A percentile compares a stretch with the other conserved stretches of the same genome.
Conservation (phyloP, 2,329 filamentous ascomycete genomes). For the Cordyceps sp. region DNA sequence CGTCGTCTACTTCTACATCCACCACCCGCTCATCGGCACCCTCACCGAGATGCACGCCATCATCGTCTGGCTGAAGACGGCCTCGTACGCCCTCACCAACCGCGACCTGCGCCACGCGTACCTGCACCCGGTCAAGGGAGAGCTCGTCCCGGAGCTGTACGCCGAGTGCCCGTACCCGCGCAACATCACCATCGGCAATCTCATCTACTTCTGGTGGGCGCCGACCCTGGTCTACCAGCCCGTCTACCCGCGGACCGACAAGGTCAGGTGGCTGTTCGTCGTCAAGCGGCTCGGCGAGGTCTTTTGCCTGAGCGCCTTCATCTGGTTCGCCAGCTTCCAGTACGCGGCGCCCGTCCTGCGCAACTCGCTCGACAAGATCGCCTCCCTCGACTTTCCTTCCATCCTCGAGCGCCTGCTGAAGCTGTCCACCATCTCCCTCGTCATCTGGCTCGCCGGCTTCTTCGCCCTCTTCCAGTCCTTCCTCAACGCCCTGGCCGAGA, state of each 20-base stretch:
- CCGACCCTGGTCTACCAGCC: constrained; percentile 95
- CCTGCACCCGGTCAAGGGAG: constrained; percentile 54
- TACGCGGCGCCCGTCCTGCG: constrained; percentile 80
- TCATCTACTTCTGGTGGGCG: constrained; percentile 96
- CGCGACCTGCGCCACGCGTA: constrained; percentile 85
- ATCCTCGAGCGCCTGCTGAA: constrained; percentile 88
- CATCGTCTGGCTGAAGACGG: constrained; percentile 90
- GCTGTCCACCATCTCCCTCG: constrained; percentile 81
- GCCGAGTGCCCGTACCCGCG: constrained; percentile 68
- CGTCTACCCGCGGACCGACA: constrained; percentile 72
- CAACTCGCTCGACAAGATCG: constrained; percentile 82
- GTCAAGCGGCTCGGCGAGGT: constrained; percentile 67
- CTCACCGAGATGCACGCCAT: constrained; percentile 82
- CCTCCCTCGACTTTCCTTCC: constrained; percentile 59
- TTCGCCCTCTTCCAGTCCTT: constrained; percentile 91
- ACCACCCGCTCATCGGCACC: constrained; percentile 88
- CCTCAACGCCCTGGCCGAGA: constrained; percentile 78
- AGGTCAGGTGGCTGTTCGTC: constrained; percentile 78
- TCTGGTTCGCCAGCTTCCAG: constrained; percentile 90
- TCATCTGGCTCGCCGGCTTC: constrained; percentile 96
- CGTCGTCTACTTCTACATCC: constrained; percentile 78
- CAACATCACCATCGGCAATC: constrained; percentile 77
- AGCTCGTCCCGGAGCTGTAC: constrained; percentile 70
- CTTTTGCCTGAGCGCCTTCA: constrained; percentile 64
- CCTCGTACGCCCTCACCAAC: constrained; percentile 93